A percentile compares a stretch with the other conserved stretches of the same genome.
Conservation (phyloP, 805 yeast species). For the Wickerhamomyces queroliae region DNA sequence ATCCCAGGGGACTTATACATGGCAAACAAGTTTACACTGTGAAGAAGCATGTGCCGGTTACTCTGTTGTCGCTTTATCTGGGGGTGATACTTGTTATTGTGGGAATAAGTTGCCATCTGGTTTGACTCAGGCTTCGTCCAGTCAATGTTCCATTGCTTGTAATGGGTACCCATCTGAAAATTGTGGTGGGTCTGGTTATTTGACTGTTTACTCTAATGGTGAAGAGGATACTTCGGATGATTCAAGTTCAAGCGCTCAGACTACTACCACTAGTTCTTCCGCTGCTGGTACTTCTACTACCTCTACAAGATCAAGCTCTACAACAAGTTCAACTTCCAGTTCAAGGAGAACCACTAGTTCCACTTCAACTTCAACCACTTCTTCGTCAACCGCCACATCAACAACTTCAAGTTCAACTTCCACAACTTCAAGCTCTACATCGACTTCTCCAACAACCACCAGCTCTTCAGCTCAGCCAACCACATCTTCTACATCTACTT, state of each 20-base stretch:
- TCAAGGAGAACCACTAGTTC: too few species aligned
- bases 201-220: slow-evolving; percentile 36
- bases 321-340: slow-evolving; percentile 9
- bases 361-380: slow-evolving; percentile 4
- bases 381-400: slow-evolving; percentile 7
- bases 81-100: slow-evolving; percentile 62
- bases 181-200: slow-evolving; percentile 58
- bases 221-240: slow-evolving; percentile 16
- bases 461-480: slow-evolving; percentile 1
- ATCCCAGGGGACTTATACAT: slow-evolving; percentile 42
- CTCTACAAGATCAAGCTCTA: slow-evolving; percentile 3
- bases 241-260: slow-evolving; percentile 3
- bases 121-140: slow-evolving; percentile 17
- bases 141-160: slow-evolving; percentile 43
- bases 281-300: slow-evolving; percentile 2
- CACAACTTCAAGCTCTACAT: slow-evolving; percentile 8
- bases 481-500: slow-evolving; percentile 5
- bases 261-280: slow-evolving; percentile 7
- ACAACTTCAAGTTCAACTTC: slow-evolving; percentile 7
- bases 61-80: slow-evolving; percentile 43
- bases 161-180: slow-evolving; percentile 53
- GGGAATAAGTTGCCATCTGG: slow-evolving; percentile 42
- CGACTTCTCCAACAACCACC: slow-evolving; percentile 11
- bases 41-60: slow-evolving; percentile 41
- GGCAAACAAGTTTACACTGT: slow-evolving; percentile 59